Percentiles rank a stretch among this genome's conserved stretches.
These are phyloP conservation scores for Chalaropsis ovoidea DNA, from an alignment of 2,329 filamentous ascomycete genomes.

Conservation along the genomic window DNA sequence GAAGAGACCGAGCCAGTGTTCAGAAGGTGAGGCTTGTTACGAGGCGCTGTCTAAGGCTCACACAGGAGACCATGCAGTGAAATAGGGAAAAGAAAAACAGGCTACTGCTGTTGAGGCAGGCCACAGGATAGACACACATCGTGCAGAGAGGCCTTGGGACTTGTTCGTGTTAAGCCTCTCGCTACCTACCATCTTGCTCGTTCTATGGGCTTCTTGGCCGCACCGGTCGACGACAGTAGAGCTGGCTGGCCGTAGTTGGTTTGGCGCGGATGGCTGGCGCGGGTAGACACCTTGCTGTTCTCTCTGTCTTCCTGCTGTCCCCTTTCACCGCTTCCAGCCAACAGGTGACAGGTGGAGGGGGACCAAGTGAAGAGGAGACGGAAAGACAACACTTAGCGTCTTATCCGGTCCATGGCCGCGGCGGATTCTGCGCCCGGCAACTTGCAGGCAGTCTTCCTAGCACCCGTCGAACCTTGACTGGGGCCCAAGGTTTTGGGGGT, in stretches of 20 bases:
- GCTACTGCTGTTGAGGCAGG: neutral
- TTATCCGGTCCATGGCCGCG: neutral
- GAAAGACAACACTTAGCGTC: neutral
- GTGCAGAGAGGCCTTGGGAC: neutral
- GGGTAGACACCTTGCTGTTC: neutral
- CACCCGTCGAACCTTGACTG: neutral
- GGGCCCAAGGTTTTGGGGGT: neutral
- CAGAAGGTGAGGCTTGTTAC: neutral
- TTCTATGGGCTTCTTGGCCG: neutral
- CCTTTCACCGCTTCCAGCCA: neutral
- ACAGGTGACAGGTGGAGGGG: neutral
- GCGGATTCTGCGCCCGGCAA: neutral
- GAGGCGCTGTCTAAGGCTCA: slow-evolving; percentile 7
- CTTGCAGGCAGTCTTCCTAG: slow-evolving; percentile 5
- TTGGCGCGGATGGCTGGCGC: neutral
- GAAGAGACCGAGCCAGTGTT: neutral
- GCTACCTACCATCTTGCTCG: too few relatives aligned
- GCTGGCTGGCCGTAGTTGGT: neutral
- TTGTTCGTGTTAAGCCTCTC: too few relatives aligned
- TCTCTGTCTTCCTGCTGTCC: too few relatives aligned
- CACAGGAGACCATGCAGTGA: neutral
- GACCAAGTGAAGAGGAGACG: neutral
- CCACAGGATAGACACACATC: neutral
- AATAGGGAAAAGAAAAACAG: neutral
- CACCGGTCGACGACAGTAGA: neutral